Percentiles rank a stretch among this genome's conserved stretches.
Conservation (phyloP, 2,329 filamentous ascomycete genomes). For the Penicillium crustosum region DNA sequence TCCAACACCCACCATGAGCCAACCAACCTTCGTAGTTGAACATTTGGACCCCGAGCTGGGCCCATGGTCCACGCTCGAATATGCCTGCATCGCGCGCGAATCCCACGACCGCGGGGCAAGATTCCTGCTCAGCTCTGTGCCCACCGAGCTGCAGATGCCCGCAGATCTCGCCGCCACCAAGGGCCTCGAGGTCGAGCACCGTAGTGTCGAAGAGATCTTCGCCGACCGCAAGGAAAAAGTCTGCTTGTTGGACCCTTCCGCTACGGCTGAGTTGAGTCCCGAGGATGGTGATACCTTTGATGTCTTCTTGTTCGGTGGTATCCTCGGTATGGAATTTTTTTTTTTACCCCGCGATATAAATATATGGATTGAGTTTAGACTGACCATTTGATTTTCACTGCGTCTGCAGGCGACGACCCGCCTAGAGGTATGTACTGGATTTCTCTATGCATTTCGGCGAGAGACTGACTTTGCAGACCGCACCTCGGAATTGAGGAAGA, state of each 20-base stretch:
- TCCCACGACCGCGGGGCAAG: conserved; percentile 63
- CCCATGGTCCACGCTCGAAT: conserved; percentile 91
- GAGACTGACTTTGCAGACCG: conserved; percentile 61
- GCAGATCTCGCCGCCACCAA: conserved; percentile 60
- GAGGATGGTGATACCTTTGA: conserved; percentile 82
- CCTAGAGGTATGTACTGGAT: conserved; percentile 67
- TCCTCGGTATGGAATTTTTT: conserved; percentile 65
- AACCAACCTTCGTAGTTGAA: conserved; percentile 80
- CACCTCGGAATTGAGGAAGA: conserved; percentile 91
- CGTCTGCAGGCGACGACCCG: conserved; percentile 75
- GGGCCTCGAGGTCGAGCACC: conserved; percentile 68
- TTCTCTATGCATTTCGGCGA: not conserved
- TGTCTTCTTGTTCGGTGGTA: conserved; percentile 92
- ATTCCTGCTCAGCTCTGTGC: conserved; percentile 82
- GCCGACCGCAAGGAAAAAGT: conserved; percentile 69
- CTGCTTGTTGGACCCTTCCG: conserved; percentile 86
- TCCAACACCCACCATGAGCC: not conserved
- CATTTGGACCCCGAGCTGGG: conserved; percentile 95
- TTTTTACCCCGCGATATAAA: conserved; percentile 1
- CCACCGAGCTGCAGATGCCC: conserved; percentile 61
- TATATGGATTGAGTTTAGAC: not conserved
- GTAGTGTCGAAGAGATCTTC: conserved; percentile 82
- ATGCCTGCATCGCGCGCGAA: conserved; percentile 81
- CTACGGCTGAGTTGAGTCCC: conserved; percentile 75
- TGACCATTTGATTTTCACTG: conserved; percentile 8